These are phyloP conservation scores for Pittosporum tobira DNA, from an alignment of 129 eudicot genomes.

Conservation along the genomic window DNA sequence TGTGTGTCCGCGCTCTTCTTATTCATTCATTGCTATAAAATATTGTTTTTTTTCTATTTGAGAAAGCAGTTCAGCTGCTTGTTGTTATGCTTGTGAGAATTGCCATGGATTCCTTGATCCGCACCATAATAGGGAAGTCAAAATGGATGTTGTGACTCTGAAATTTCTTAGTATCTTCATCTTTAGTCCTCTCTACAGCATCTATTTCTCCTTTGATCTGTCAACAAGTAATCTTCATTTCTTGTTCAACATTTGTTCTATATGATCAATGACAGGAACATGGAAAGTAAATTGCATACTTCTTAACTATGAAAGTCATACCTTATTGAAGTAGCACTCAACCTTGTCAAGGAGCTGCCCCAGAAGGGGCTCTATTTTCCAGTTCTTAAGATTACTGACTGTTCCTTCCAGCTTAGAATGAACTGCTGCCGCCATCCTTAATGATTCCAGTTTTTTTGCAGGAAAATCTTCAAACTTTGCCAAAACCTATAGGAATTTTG, in stretches of 20 bases:
- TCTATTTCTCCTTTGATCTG: slow-evolving; percentile 23
- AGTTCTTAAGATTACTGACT: not conserved
- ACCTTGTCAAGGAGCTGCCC: not conserved
- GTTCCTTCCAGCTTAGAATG: not conserved
- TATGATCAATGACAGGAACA: not conserved
- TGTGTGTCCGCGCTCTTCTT: too few relatives aligned
- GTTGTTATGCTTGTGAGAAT: too few relatives aligned
- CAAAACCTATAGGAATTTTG: not conserved
- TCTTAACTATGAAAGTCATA: too few relatives aligned
- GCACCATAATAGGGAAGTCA: slow-evolving; percentile 14
- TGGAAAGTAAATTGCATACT: too few relatives aligned
- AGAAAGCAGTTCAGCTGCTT: too few relatives aligned
- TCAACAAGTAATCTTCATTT: not conserved
- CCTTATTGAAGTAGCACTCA: not conserved
- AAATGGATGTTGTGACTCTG: slow-evolving; percentile 24
- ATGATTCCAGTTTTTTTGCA: not conserved
- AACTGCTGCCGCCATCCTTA: not conserved
- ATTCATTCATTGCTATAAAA: too few relatives aligned
- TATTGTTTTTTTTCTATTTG: too few relatives aligned
- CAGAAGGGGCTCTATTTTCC: not conserved
- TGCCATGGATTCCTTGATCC: slow-evolving; percentile 12
- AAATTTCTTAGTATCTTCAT: slow-evolving; percentile 16
- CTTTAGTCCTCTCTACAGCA: slow-evolving; percentile 9
- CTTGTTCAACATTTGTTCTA: not conserved
- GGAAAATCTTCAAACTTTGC: slow-evolving; percentile 3